Conservation (phyloP, 768 basidiomycete genomes). For the Coprinopsis strossmayeri region DNA sequence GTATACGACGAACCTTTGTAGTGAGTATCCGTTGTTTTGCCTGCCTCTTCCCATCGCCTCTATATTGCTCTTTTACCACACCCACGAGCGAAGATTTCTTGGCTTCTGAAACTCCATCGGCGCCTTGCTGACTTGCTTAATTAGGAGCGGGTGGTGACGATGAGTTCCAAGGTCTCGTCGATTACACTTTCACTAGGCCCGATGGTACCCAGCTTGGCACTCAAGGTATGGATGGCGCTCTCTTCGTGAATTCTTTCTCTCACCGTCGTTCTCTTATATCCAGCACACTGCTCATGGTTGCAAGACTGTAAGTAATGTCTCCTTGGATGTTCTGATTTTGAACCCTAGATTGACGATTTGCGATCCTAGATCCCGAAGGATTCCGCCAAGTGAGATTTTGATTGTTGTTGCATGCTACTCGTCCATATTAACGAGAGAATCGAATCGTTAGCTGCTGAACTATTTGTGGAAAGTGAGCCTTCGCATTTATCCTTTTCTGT, state of each 20-base stretch:
- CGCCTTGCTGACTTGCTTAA: background rate
- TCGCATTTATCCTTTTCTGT: constrained; percentile 4
- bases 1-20: constrained; percentile 59
- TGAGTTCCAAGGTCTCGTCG: constrained; percentile 57
- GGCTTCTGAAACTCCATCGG: too few species aligned
- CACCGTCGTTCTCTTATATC: constrained; percentile 4
- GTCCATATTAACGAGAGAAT: constrained; percentile 4
- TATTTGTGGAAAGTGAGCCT: constrained; percentile 57
- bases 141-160: constrained; percentile 53
- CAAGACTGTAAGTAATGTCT: constrained; percentile 46
- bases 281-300: constrained; percentile 60
- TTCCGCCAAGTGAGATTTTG: constrained; percentile 47
- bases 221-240: constrained; percentile 34
- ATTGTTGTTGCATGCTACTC: background rate
- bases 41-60: background rate
- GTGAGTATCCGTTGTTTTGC: constrained; percentile 26
- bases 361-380: constrained; percentile 48
- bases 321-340: background rate
- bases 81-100: too few species aligned
- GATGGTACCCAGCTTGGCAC: constrained; percentile 60
- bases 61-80: too few species aligned
- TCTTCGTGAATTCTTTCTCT: background rate
- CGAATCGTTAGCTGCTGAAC: constrained; percentile 42
- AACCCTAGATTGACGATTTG: background rate
- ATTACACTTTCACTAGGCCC: constrained; percentile 55